These are phyloP conservation scores for Coriaria nepalensis DNA, from an alignment of 306 rosid species.

Conservation along the genomic window DNA sequence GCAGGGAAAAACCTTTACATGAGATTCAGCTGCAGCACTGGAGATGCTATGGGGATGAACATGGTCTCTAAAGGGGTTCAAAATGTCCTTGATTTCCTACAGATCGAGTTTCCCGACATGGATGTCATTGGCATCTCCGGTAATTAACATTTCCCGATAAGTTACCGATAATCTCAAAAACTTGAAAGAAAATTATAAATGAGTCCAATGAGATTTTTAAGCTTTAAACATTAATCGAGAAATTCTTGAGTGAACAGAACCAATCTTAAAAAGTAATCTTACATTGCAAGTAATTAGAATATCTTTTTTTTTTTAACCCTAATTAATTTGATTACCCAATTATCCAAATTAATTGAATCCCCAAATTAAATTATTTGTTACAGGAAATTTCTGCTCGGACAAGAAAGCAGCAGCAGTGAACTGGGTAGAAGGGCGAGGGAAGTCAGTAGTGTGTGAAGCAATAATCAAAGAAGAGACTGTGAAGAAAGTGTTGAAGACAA, in stretches of 20 bases:
- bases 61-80: conserved; percentile 26
- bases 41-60: conserved; percentile 30
- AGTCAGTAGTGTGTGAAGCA: conserved; percentile 19
- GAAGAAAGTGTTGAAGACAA: conserved; percentile 17
- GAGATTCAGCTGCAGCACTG: conserved; percentile 21
- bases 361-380: too few relatives aligned
- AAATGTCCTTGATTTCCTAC: conserved; percentile 18
- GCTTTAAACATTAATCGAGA: too few relatives aligned
- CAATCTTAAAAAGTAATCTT: too few relatives aligned
- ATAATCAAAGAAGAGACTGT: conserved; percentile 14
- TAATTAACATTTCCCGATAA: too few relatives aligned
- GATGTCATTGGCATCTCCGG: conserved; percentile 23
- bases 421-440: conserved; percentile 25
- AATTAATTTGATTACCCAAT: too few relatives aligned
- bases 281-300: too few relatives aligned
- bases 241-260: too few relatives aligned
- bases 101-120: conserved; percentile 16
- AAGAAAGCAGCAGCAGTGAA: conserved; percentile 24
- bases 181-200: too few relatives aligned
- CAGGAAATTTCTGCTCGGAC: conserved; percentile 26
- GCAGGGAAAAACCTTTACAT: conserved; percentile 19
- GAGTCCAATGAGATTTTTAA: too few relatives aligned
- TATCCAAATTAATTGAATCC: too few relatives aligned
- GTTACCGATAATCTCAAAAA: too few relatives aligned
- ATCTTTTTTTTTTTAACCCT: too few relatives aligned